phyloP scores from a whole-genome alignment of 331 rosid genomes.

The Rhamnella rubrinervis region DNA sequence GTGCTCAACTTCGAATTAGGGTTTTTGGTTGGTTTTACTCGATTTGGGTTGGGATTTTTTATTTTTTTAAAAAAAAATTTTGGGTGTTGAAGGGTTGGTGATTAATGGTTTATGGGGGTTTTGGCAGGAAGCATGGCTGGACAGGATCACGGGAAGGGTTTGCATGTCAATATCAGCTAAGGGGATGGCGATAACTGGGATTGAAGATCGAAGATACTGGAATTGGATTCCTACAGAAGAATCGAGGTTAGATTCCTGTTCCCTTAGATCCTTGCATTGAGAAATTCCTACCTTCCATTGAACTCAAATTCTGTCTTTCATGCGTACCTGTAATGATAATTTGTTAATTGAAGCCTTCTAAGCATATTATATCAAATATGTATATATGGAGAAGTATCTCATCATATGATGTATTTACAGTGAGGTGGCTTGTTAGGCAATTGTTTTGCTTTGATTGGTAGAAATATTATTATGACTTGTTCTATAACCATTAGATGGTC shows the following conservation, averaged over 20 bases:
- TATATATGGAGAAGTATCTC: neutral
- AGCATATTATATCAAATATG: no score
- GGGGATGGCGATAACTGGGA: constrained; percentile 82
- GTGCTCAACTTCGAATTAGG: constrained; percentile 3
- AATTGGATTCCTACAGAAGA: constrained; percentile 92
- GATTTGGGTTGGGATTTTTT: neutral
- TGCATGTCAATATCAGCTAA: constrained; percentile 80
- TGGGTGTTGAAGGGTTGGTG: constrained; percentile 8
- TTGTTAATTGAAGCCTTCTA: no score
- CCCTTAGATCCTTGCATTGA: neutral
- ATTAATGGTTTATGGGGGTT: constrained; percentile 12
- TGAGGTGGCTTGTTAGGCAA: neutral
- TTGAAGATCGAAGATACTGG: constrained; percentile 96
- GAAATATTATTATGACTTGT: no score
- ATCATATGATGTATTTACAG: neutral
- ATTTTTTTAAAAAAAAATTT: constrained; percentile 11
- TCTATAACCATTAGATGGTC: no score
- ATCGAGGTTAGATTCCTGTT: constrained; percentile 61
- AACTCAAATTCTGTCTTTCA: neutral
- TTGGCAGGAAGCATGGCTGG: constrained; percentile 79
- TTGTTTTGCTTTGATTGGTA: no score
- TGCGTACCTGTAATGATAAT: neutral
- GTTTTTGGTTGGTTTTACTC: neutral
- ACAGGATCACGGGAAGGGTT: constrained; percentile 75
- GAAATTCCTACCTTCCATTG: no score